Evolutionary conservation across 2,329 filamentous ascomycete species (phyloP), one percentile per base, ranked within the genome.

Genomic region (Dothistroma septosporum): DNA sequence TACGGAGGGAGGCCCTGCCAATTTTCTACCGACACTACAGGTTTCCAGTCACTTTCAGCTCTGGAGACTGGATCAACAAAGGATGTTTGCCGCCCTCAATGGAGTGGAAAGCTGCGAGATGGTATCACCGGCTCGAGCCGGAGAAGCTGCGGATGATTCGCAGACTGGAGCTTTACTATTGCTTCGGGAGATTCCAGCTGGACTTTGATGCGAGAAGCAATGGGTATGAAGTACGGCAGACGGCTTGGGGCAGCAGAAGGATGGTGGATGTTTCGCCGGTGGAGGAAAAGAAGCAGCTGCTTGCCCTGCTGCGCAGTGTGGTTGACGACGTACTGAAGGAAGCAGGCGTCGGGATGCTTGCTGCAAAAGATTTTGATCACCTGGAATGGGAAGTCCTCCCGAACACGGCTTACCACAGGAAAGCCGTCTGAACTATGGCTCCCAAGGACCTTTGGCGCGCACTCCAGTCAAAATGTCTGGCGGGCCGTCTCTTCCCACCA

Each of bases 401-500:
- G 6, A 37, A 55, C 9, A 21, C 19, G 4, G 32, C 21, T 16
- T 22, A 10, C 19, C 21, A 33, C 31, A 54, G 14, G 52, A 41
- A 54, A 24, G 31, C 31, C 4, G 32, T 21, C 0, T 54, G 52
- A 28, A 54, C 47, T 61, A 72, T 24, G 84, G 83, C 48, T 84
- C 76, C 75, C 83, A 86, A 1, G 85, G 78, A 5, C 79, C 78
- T 1, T 60, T 74, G 1, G 84, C 83, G 57, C 81, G 77, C 2
- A 71, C 75, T 1, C 84, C 83, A 22, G 80, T 85, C 53, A 87
- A 70, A 12, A 85, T 73, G 50, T 85, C 81, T 0, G 85, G 80
- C 56, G 82, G 77, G 0, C 79, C 83, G 56, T 79, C 69, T 58
- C 81, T 80, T 58, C 71, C 82, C 8, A 87, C 82, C 3, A 87